Conservation (phyloP, 306 rosid genomes). For the Trifolium fragiferum region DNA sequence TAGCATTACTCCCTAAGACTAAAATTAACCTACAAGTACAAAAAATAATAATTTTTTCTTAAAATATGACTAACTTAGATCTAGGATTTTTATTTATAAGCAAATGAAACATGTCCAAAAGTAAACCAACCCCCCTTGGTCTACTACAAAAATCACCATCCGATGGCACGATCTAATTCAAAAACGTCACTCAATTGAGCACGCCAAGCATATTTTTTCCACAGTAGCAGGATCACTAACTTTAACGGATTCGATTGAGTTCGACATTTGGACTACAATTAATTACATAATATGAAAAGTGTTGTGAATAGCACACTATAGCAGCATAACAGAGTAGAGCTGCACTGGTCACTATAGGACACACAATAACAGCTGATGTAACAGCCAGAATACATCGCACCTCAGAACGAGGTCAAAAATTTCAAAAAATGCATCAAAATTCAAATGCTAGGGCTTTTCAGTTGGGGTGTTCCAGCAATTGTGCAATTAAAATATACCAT, state of each 20-base stretch:
- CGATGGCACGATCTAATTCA: no score
- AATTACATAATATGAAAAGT: neutral
- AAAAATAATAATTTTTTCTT: neutral
- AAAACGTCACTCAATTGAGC: neutral
- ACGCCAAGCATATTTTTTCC: neutral
- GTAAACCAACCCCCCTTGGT: no score
- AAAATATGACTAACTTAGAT: neutral
- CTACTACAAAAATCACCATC: no score
- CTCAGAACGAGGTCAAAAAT: neutral
- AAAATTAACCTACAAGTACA: neutral
- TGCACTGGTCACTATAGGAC: neutral
- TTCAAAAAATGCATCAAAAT: neutral
- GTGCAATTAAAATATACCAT: neutral
- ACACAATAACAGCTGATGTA: neutral
- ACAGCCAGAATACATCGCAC: neutral
- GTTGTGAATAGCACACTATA: neutral
- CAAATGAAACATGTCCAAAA: no score
- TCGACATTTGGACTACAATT: neutral
- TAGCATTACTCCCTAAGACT: constrained; percentile 4
- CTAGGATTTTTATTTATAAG: neutral
- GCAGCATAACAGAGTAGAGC: neutral
- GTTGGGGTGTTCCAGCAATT: neutral
- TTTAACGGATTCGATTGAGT: neutral
- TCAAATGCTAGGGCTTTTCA: neutral
- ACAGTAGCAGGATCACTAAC: neutral